Percentiles rank a stretch among this genome's conserved stretches.
phyloP scores from a whole-genome alignment of 371 early-diverging fungal genomes.

The Apophysomyces trapeziformis region DNA sequence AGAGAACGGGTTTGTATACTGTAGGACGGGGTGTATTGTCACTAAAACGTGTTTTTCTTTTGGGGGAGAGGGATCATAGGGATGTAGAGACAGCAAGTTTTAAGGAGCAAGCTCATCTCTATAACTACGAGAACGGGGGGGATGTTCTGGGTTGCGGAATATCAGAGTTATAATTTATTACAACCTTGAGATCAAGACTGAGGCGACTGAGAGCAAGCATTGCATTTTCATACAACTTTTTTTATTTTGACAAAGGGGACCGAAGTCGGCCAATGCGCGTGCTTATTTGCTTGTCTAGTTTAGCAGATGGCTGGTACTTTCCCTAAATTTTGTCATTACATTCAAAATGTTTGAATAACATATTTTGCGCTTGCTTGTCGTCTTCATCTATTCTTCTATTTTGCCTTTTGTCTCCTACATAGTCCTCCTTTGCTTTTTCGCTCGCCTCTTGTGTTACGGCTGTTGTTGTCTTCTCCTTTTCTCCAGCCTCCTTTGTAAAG shows the following conservation, averaged over 20 bases:
- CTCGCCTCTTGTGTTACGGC: conserved; percentile 9
- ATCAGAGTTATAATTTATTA: conserved; percentile 6
- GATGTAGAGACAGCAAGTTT: conserved; percentile 7
- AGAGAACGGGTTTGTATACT: conserved; percentile 1
- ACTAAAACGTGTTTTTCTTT: conserved; percentile 7
- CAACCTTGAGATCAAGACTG: conserved; percentile 6
- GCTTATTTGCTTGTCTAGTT: conserved; percentile 45
- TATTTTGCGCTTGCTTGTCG: conserved; percentile 70
- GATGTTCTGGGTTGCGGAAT: neutral
- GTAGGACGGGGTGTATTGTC: conserved; percentile 6
- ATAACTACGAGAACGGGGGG: neutral
- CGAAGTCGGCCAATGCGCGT: conserved; percentile 7
- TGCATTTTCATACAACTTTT: conserved; percentile 8
- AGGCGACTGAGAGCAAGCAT: neutral
- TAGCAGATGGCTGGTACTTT: conserved; percentile 70
- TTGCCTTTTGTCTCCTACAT: conserved; percentile 26
- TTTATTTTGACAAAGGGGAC: conserved; percentile 9
- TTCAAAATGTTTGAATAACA: conserved; percentile 55
- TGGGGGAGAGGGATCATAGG: conserved; percentile 1
- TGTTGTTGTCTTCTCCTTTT: conserved; percentile 2
- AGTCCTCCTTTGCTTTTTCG: neutral
- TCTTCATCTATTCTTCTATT: conserved; percentile 57
- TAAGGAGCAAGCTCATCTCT: conserved; percentile 5
- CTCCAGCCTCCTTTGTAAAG: conserved; percentile 15
- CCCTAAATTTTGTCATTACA: conserved; percentile 62